These are phyloP conservation scores for Cynara cardunculus DNA, from an alignment of 129 eudicot species.

Conservation along the genomic window DNA sequence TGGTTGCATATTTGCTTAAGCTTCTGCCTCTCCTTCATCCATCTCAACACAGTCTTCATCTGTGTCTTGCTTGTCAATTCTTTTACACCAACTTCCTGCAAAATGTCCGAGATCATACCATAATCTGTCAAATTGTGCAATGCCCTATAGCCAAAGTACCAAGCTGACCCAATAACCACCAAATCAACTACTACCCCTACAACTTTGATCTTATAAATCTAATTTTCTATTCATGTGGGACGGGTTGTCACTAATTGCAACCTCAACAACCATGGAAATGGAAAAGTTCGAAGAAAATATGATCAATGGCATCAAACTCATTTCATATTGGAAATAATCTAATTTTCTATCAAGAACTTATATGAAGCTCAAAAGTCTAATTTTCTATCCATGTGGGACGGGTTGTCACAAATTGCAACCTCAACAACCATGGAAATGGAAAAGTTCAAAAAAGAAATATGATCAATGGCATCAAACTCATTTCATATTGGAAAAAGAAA, in stretches of 20 bases:
- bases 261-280: neutral
- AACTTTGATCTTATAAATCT: neutral
- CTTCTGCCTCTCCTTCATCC: conserved; percentile 98
- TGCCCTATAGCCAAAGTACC: neutral
- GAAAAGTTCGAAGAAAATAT: neutral
- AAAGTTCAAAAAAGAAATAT: neutral
- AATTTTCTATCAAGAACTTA: neutral
- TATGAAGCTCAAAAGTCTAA: neutral
- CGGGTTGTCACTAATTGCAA: neutral
- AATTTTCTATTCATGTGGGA: neutral
- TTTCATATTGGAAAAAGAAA: neutral
- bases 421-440: neutral
- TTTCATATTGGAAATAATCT: neutral
- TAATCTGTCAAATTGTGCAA: neutral
- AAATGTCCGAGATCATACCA: neutral
- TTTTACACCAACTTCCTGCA: conserved; percentile 81
- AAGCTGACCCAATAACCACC: neutral
- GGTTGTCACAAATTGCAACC: neutral
- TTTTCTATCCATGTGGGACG: neutral
- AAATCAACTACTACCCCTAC: neutral
- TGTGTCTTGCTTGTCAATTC: conserved; percentile 79
- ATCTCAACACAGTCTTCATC: conserved; percentile 82
- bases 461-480: neutral
- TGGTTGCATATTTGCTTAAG: conserved; percentile 88
- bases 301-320: neutral